Base-by-base conservation (phyloP, 106 monocot species). In the Dendrobium officinale region DNA sequence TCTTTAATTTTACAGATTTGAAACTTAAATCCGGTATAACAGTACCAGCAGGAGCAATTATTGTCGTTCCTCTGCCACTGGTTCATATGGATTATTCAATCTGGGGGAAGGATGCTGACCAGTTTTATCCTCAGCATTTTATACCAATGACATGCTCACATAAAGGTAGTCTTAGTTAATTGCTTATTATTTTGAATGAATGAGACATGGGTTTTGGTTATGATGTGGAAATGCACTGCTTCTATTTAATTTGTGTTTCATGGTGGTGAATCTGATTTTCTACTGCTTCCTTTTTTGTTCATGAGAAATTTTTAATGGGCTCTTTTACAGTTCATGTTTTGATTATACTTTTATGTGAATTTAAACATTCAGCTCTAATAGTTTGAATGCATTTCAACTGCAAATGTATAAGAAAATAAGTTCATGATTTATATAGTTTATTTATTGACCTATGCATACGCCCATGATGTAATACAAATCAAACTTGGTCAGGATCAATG, bases 61-160 rank as follows among this genome's bases (percentile, higher is more conserved):
- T 90, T 41, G 86, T 90, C 66, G 83, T 93, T 83, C 92, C 92
- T 77, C 56, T 86, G 27, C 86, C 88, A 78, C 77, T 93, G 68
- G 86, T 93, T 37, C 92, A 90, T 31, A 85, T 82, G 83, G 90
- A 93, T 79, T 37, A 49, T 75, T 85, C 90, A 81, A 49, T 88
- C 4, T 93, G 92, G 90, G 90, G 92, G 18, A 82, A 86, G 3
- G 88, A 93, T 87, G 85, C 90, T 19, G 43, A 74, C 47, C 67
- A 88, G 61, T 93, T 93, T 42, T 86, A 88, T 74, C 92, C 90
- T 56, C 67, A 75, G 22, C 88, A 85, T 27, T 93, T 93, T 61
- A 20, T 93, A 6, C 75, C 85, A 59, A 85, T 82, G 16, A 42
- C 79, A 9, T 17, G 42, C 9, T n/a, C 80, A 55, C 55, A 48